phyloP scores from a whole-genome alignment of 768 basidiomycete species.

The Flagelloscypha sp. region DNA sequence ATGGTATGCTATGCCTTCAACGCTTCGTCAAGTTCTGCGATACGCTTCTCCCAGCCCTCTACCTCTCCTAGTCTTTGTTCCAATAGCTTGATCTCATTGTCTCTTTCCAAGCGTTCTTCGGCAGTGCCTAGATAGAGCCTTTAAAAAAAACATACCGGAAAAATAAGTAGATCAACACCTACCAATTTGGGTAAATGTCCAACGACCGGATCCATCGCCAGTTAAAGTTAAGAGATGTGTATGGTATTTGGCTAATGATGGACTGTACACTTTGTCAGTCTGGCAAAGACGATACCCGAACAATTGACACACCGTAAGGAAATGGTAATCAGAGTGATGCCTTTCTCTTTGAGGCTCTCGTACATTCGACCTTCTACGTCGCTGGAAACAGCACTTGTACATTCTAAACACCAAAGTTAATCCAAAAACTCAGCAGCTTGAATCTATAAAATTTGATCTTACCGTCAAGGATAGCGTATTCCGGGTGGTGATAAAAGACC shows the following conservation, averaged over 20 bases:
- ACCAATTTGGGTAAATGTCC: slow-evolving; percentile 68
- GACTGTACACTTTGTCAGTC: slow-evolving; percentile 32
- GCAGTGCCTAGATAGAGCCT: too few species aligned
- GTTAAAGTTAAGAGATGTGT: slow-evolving; percentile 72
- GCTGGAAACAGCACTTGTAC: slow-evolving; percentile 90
- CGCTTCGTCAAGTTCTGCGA: slow-evolving; percentile 54
- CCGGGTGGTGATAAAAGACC: slow-evolving; percentile 83
- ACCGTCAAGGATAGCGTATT: slow-evolving; percentile 84
- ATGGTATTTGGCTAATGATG: slow-evolving; percentile 84
- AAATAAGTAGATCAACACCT: too few species aligned
- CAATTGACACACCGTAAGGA: slow-evolving; percentile 57
- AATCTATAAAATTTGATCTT: slow-evolving; percentile 17
- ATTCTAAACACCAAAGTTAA: slow-evolving; percentile 43
- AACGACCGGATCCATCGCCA: slow-evolving; percentile 62
- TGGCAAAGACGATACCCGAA: slow-evolving; percentile 1
- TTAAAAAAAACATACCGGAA: too few species aligned
- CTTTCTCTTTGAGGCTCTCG: slow-evolving; percentile 80
- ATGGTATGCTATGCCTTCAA: slow-evolving; percentile 18
- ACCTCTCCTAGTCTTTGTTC: slow-evolving; percentile 66
- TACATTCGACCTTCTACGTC: slow-evolving; percentile 97
- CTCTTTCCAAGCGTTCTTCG: slow-evolving; percentile 67
- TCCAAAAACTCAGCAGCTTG: slow-evolving; percentile 4
- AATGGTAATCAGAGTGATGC: slow-evolving; percentile 89
- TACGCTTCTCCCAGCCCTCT: slow-evolving; percentile 59
- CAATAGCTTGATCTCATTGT: slow-evolving; percentile 62